Conservation (phyloP, 257 asterid genomes). For the Paraleonurus japonicus region DNA sequence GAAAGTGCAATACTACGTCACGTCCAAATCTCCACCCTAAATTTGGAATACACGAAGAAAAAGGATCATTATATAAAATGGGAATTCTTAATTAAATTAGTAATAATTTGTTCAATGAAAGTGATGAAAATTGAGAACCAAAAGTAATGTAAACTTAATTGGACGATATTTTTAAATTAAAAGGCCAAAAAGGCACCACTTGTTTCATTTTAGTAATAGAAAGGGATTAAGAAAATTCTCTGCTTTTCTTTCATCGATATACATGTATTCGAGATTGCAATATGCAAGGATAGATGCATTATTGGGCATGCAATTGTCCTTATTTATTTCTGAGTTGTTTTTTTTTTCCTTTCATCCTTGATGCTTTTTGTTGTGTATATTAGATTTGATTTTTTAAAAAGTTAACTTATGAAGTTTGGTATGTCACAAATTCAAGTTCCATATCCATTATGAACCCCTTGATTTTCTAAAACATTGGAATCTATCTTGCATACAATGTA, state of each 20-base stretch:
- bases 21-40: slow-evolving; percentile 17
- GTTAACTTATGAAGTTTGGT: neutral
- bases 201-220: slow-evolving; percentile 3
- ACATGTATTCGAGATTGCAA: neutral
- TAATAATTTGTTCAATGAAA: neutral
- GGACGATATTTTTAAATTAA: neutral
- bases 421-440: neutral
- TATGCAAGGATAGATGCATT: neutral
- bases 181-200: slow-evolving; percentile 8
- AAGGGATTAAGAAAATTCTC: neutral
- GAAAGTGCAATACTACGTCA: slow-evolving; percentile 18
- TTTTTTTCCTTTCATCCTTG: too few relatives aligned
- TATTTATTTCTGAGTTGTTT: neutral
- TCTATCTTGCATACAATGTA: neutral
- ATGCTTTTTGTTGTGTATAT: neutral
- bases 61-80: neutral
- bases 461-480: neutral
- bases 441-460: neutral
- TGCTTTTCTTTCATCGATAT: neutral
- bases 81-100: neutral
- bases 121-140: neutral
- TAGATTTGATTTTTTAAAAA: too few relatives aligned
- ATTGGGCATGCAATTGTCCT: neutral
- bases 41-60: neutral
- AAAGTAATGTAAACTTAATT: neutral